Percentiles rank a stretch among this genome's conserved stretches.
Evolutionary conservation across 805 yeast genomes (phyloP).

Genomic region (Metschnikowia bowlesiae): DNA sequence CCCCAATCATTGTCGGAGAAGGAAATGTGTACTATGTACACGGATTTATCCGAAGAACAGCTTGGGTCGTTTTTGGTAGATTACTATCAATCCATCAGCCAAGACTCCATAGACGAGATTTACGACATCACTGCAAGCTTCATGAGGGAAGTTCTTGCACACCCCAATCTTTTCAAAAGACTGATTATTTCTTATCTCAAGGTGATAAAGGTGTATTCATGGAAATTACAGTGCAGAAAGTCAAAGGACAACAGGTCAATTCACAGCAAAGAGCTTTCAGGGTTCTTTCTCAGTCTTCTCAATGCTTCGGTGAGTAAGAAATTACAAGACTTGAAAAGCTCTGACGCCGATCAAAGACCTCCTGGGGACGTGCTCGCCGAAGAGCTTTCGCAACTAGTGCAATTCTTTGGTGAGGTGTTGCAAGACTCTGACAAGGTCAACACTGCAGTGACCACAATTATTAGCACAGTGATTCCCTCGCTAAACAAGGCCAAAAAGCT

Average conservation of each 20-base stretch:
- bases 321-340: background rate
- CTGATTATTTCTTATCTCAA: slow-evolving; percentile 52
- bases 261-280: slow-evolving; percentile 43
- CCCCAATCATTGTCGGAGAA: slow-evolving; percentile 28
- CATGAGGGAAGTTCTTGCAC: slow-evolving; percentile 52
- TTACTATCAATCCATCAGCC: slow-evolving; percentile 64
- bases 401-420: slow-evolving; percentile 35
- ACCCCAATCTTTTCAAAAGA: slow-evolving; percentile 43
- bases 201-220: slow-evolving; percentile 48
- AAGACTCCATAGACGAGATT: slow-evolving; percentile 75
- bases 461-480: slow-evolving; percentile 52
- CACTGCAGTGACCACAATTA: slow-evolving; percentile 46
- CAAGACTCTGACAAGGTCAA: slow-evolving; percentile 61
- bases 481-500: slow-evolving; percentile 42
- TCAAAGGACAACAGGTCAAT: slow-evolving; percentile 42
- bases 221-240: slow-evolving; percentile 54
- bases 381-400: slow-evolving; percentile 7
- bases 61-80: slow-evolving; percentile 51
- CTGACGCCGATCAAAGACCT: slow-evolving; percentile 11
- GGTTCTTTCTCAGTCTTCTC: slow-evolving; percentile 30
- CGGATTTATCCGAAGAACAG: slow-evolving; percentile 41
- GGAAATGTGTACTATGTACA: slow-evolving; percentile 44
- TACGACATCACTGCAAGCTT: slow-evolving; percentile 59
- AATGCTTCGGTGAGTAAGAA: slow-evolving; percentile 10
- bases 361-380: slow-evolving; percentile 29